A percentile compares a stretch with the other conserved stretches of the same genome.
Evolutionary conservation across 495 filamentous ascomycete genomes (phyloP).

Genomic region (Penicillium canescens): DNA sequence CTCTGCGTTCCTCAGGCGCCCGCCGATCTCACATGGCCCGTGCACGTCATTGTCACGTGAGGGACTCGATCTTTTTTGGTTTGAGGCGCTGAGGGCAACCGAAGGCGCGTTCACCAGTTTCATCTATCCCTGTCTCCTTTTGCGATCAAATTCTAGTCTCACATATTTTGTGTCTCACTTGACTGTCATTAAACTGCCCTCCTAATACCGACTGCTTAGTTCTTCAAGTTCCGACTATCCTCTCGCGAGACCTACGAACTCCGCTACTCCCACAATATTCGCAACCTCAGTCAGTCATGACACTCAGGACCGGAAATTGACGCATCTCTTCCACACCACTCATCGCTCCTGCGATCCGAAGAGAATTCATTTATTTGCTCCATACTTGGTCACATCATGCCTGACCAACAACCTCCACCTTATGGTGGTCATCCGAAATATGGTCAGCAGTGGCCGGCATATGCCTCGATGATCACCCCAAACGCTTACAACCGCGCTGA

Average conservation of each 20-base stretch:
- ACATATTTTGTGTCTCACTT: background rate
- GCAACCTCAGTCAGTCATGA: background rate
- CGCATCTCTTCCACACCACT: background rate
- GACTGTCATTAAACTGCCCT: background rate
- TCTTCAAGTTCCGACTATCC: background rate
- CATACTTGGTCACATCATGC: conserved; percentile 40
- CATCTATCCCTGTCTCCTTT: background rate
- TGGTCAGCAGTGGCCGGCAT: conserved; percentile 34
- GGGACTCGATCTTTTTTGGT: conserved; percentile 16
- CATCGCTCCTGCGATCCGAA: background rate
- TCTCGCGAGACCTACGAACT: background rate
- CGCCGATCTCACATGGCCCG: conserved; percentile 35
- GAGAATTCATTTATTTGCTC: background rate
- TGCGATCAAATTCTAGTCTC: background rate
- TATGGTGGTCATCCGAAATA: conserved; percentile 45
- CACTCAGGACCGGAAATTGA: conserved; percentile 3
- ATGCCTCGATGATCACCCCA: conserved; percentile 24
- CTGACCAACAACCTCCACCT: conserved; percentile 55
- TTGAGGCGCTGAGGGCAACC: conserved; percentile 15
- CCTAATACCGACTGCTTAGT: background rate
- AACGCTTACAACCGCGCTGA: conserved; percentile 24
- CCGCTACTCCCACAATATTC: too few species aligned
- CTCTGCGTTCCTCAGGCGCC: conserved; percentile 41
- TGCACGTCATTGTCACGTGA: conserved; percentile 28
- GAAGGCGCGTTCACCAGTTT: background rate